Evolutionary conservation across 768 basidiomycete genomes (phyloP).

Genomic region (Astraeus odoratus): DNA sequence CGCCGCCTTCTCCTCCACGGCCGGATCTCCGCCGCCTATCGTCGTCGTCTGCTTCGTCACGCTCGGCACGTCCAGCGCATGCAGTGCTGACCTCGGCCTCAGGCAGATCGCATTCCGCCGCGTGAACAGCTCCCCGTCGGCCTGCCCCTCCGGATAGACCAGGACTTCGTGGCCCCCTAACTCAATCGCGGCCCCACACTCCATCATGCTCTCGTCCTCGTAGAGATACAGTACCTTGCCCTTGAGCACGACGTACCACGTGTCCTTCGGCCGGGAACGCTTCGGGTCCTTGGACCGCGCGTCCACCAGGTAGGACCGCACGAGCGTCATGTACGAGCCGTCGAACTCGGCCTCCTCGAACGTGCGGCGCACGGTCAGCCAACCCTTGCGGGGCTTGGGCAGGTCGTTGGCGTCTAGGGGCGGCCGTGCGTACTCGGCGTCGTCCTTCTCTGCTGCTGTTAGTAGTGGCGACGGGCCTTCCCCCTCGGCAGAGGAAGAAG

Average conservation of each 20-base stretch:
- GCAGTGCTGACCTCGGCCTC: slow-evolving; percentile 37
- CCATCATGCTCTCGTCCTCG: slow-evolving; percentile 85
- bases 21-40: background rate
- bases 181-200: slow-evolving; percentile 89
- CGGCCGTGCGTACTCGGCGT: slow-evolving; percentile 25
- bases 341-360: slow-evolving; percentile 63
- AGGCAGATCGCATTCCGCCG: slow-evolving; percentile 86
- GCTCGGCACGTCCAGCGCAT: slow-evolving; percentile 38
- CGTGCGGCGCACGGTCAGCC: slow-evolving; percentile 77
- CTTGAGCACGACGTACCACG: slow-evolving; percentile 91
- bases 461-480: slow-evolving; percentile 10
- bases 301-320: slow-evolving; percentile 76
- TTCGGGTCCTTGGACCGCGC: slow-evolving; percentile 81
- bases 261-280: slow-evolving; percentile 79
- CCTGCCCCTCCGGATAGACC: slow-evolving; percentile 65
- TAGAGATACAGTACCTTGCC: slow-evolving; percentile 88
- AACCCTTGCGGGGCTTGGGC: slow-evolving; percentile 66
- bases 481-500: background rate
- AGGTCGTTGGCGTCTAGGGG: slow-evolving; percentile 41
- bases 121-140: slow-evolving; percentile 87
- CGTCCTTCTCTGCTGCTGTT: slow-evolving; percentile 24
- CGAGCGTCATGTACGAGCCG: slow-evolving; percentile 69
- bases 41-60: slow-evolving; percentile 29
- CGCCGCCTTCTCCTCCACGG: slow-evolving; percentile 36
- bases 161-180: slow-evolving; percentile 70